phyloP scores from a whole-genome alignment of 768 basidiomycete genomes.

The Tricholoma bakamatsutake region DNA sequence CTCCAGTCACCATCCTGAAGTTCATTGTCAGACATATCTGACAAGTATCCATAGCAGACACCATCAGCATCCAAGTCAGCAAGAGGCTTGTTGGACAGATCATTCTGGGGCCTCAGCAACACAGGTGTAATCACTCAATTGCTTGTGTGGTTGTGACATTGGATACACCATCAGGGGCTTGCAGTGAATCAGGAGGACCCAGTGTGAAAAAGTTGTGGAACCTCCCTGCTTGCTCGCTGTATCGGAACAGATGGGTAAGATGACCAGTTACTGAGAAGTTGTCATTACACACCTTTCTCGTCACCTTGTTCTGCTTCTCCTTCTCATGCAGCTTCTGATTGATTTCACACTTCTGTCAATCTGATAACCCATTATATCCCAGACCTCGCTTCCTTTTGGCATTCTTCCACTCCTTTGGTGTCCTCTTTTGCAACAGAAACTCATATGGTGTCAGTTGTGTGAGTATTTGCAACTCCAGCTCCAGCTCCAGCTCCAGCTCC shows the following conservation, averaged over 20 bases:
- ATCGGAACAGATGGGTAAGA: not conserved
- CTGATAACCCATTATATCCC: conserved; percentile 9
- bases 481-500: not conserved
- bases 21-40: too few relatives aligned
- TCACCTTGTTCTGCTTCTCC: conserved; percentile 1
- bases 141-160: too few relatives aligned
- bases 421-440: conserved; percentile 1
- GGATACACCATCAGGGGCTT: too few relatives aligned
- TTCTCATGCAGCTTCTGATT: conserved; percentile 11
- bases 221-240: too few relatives aligned
- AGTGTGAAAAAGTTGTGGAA: too few relatives aligned
- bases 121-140: too few relatives aligned
- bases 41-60: too few relatives aligned
- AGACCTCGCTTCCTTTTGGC: conserved; percentile 9
- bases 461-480: not conserved
- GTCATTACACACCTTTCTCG: conserved; percentile 4
- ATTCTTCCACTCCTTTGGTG: conserved; percentile 10
- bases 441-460: not conserved
- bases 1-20: too few relatives aligned
- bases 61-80: too few relatives aligned
- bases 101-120: too few relatives aligned
- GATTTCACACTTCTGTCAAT: conserved; percentile 1
- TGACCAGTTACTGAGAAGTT: not conserved
- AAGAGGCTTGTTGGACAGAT: too few relatives aligned
- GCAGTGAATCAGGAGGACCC: too few relatives aligned